phyloP scores from a whole-genome alignment of 495 filamentous ascomycete species.

The Lasiosphaeria ovina region DNA sequence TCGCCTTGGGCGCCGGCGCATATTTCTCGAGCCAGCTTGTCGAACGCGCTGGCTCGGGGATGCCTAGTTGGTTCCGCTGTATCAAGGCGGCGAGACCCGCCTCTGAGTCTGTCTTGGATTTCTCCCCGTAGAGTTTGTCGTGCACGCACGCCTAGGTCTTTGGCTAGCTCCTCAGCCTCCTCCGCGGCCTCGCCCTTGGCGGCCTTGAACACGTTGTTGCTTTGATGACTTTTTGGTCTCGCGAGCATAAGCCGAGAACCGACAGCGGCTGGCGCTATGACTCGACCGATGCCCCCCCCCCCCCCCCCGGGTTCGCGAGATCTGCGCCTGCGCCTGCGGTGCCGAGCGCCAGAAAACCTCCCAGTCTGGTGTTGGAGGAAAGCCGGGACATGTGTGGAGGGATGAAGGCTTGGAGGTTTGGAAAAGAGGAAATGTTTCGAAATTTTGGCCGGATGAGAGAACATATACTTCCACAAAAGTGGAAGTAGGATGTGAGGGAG shows the following conservation, averaged over 20 bases:
- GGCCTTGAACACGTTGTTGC: constrained; percentile 57
- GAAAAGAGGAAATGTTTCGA: neutral
- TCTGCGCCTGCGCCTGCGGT: constrained; percentile 44
- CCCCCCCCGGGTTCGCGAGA: constrained; percentile 44
- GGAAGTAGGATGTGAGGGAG: too few relatives aligned
- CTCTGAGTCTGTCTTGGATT: constrained; percentile 43
- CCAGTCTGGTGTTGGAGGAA: constrained; percentile 23
- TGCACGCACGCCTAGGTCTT: constrained; percentile 63
- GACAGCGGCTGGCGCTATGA: constrained; percentile 26
- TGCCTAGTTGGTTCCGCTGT: constrained; percentile 33
- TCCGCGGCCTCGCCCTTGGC: constrained; percentile 64
- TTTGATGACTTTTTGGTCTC: constrained; percentile 64
- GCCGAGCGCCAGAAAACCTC: constrained; percentile 27
- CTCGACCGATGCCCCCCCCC: constrained; percentile 41
- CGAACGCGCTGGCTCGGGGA: constrained; percentile 52
- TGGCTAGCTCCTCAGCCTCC: constrained; percentile 68
- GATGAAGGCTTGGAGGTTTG: too few relatives aligned
- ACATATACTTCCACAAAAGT: too few relatives aligned
- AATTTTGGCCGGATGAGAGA: constrained; percentile 17
- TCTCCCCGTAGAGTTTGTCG: constrained; percentile 51
- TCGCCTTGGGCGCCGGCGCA: constrained; percentile 40
- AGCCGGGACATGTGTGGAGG: neutral
- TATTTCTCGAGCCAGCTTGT: constrained; percentile 73
- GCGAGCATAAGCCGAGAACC: constrained; percentile 64
- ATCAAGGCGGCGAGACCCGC: constrained; percentile 44